Conservation (phyloP, 202 grass and related monocot species). For the Cymbopogon flexuosus region DNA sequence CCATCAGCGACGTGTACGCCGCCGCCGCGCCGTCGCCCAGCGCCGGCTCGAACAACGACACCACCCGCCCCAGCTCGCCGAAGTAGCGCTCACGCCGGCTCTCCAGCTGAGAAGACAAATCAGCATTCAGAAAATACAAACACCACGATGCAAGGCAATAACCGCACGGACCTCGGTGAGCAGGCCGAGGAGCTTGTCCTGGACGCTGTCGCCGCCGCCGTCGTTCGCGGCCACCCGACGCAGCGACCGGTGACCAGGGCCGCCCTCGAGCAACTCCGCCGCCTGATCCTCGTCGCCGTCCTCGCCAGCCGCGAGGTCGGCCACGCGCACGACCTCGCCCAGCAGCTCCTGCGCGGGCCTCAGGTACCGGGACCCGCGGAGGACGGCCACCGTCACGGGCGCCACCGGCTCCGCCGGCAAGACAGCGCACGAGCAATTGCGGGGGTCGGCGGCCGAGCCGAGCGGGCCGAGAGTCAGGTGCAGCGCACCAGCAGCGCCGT, state of each 20-base stretch:
- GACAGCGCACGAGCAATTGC: neutral
- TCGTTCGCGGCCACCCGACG: neutral
- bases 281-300: neutral
- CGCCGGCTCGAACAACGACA: constrained; percentile 62
- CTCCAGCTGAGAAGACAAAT: constrained; percentile 54
- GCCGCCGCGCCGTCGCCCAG: constrained; percentile 53
- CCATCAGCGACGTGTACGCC: constrained; percentile 72
- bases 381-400: constrained; percentile 10
- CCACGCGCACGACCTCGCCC: constrained; percentile 57
- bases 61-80: constrained; percentile 57
- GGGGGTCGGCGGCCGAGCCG: neutral
- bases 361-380: constrained; percentile 56
- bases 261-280: neutral
- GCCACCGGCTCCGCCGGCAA: neutral
- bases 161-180: constrained; percentile 54
- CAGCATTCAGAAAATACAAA: neutral
- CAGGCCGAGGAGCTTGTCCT: constrained; percentile 70
- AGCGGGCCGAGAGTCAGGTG: constrained; percentile 18
- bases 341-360: constrained; percentile 73
- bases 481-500: neutral
- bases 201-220: constrained; percentile 29
- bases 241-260: neutral
- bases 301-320: constrained; percentile 19
- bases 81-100: constrained; percentile 72
- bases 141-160: neutral